Evolutionary conservation across 2,329 filamentous ascomycete species (phyloP).

Genomic region (Paecilomyces niveus): DNA sequence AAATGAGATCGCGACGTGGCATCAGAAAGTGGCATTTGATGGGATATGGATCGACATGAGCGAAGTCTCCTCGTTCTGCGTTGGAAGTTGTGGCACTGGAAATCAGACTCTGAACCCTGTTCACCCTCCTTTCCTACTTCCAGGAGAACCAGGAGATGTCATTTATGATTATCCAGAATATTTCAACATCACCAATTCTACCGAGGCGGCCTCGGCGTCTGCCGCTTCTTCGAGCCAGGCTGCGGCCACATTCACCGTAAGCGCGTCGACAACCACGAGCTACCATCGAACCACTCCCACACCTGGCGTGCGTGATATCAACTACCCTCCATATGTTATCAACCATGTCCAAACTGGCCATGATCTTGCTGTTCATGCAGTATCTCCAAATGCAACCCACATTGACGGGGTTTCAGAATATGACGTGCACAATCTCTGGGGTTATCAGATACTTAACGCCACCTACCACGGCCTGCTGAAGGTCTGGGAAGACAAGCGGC

Average conservation of each 20-base stretch:
- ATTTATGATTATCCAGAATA: conserved; percentile 60
- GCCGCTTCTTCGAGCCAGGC: conserved; percentile 48
- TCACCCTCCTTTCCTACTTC: conserved; percentile 58
- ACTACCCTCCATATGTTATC: conserved; percentile 69
- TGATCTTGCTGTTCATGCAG: conserved; percentile 64
- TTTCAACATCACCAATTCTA: conserved; percentile 62
- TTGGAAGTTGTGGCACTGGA: conserved; percentile 62
- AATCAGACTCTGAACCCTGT: conserved; percentile 61
- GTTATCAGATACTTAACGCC: conserved; percentile 67
- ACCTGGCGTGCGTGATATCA: conserved; percentile 57
- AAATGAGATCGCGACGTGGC: conserved; percentile 45
- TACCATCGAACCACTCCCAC: conserved; percentile 57
- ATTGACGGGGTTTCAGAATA: conserved; percentile 67
- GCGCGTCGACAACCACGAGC: conserved; percentile 28
- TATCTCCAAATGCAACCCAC: conserved; percentile 72
- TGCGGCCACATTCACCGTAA: conserved; percentile 30
- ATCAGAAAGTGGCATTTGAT: conserved; percentile 48
- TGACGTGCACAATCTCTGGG: conserved; percentile 75
- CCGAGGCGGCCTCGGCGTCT: conserved; percentile 56
- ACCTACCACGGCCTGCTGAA: conserved; percentile 64
- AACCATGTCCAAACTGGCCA: conserved; percentile 59
- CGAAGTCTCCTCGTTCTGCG: conserved; percentile 58
- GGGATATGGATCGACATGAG: conserved; percentile 57
- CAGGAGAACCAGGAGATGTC: conserved; percentile 56
- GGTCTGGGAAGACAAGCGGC: conserved; percentile 61